Evolutionary conservation across 2,329 filamentous ascomycete species (phyloP), one percentile per base, ranked within the genome.

Genomic region (Fusarium duplospermum): DNA sequence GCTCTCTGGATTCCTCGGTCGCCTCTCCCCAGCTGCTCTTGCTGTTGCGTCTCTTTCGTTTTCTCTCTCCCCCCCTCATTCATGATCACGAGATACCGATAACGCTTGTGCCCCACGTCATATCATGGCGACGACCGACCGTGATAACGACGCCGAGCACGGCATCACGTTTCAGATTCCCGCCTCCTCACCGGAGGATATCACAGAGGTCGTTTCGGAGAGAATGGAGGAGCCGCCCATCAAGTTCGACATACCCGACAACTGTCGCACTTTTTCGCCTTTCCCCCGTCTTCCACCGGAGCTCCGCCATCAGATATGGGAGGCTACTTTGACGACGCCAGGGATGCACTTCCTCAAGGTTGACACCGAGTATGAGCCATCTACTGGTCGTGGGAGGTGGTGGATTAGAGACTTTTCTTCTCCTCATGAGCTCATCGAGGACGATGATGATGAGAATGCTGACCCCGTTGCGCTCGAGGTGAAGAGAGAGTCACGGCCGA

Each of bases 291-390:
- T 84, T n/a, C 82, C 82, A 1, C 66, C 78, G 4, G 82, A 84
- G 63, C 76, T 84, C 10, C 82, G 82, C 33, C 75, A 80, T 31
- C 77, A 80, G 40, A 82, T 84, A 62, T 84, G 82, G 82, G 78
- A 78, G 42, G 54, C 61, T 22, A 77, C 79, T 24, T 66, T 84
- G 11, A 69, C 76, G 2, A 75, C 79, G 11, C 81, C 82, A 1
- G 82, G 82, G 29, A 80, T 83, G 74, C 80, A 83, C 45, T 84
- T 83, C 45, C 72, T 84, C 64, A 80, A 77, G 62, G 71, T 82
- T 8, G 66, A 79, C 14, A 71, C 72, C 8, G 60, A 66, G 9
- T 76, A 74, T 20, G 62, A 71, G 9, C 50, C 68, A 10, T 50
- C 62, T 7, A 64, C 67, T 29, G 60, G 66, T 4, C 33, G 27